Conservation (phyloP, 2,329 filamentous ascomycete species). For the Trichoderma sp. region DNA sequence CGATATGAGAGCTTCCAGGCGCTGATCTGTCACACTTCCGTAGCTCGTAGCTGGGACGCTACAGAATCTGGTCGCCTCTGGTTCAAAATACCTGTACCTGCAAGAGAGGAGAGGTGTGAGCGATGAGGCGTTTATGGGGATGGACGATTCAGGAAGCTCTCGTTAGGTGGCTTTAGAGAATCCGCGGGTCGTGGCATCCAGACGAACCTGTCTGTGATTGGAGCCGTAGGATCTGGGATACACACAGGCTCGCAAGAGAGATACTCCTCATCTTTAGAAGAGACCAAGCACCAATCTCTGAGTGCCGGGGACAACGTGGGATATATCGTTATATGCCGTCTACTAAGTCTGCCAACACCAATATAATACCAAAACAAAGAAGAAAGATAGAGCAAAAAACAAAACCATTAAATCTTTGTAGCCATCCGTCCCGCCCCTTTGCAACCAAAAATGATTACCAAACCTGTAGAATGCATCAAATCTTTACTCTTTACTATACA, state of each 20-base stretch:
- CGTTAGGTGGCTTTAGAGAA: neutral
- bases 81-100: neutral
- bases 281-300: neutral
- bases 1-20: neutral
- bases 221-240: neutral
- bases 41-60: neutral
- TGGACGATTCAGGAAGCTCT: neutral
- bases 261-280: neutral
- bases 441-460: neutral
- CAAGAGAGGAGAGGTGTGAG: neutral
- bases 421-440: neutral
- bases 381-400: neutral
- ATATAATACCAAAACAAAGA: neutral
- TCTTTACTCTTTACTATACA: conserved; percentile 16
- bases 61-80: neutral
- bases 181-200: neutral
- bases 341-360: conserved; percentile 1
- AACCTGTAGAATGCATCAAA: conserved; percentile 8
- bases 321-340: neutral
- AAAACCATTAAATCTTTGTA: conserved; percentile 9
- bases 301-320: neutral
- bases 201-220: neutral
- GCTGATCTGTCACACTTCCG: neutral
- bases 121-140: neutral
- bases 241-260: neutral